Conservation (phyloP, 1,139 yeast species). For the Taphrina wiesneri region DNA sequence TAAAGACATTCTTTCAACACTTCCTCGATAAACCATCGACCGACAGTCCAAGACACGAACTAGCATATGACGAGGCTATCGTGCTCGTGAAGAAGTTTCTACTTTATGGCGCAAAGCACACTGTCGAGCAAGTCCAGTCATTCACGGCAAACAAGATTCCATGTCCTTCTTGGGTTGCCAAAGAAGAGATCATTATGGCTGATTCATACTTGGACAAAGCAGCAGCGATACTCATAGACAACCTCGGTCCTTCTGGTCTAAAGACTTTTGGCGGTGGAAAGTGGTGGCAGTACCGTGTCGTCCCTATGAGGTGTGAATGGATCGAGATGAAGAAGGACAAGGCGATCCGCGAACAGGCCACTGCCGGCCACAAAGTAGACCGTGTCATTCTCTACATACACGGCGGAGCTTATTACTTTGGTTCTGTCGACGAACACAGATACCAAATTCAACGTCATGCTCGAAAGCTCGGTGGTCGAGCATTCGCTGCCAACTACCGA, state of each 20-base stretch:
- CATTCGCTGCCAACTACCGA: constrained; percentile 39
- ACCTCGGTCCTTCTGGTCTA: constrained; percentile 21
- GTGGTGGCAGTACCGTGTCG: constrained; percentile 33
- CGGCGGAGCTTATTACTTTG: constrained; percentile 41
- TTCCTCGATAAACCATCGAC: constrained; percentile 21
- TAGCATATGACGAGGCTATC: constrained; percentile 29
- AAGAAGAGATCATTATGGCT: constrained; percentile 20
- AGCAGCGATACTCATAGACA: constrained; percentile 5
- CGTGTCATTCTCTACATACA: constrained; percentile 39
- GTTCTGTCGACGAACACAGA: constrained; percentile 39
- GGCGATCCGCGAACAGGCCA: neutral
- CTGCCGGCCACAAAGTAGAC: constrained; percentile 18
- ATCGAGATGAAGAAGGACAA: constrained; percentile 34
- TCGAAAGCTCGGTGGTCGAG: constrained; percentile 35
- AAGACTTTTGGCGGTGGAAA: constrained; percentile 26
- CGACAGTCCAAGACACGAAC: constrained; percentile 22
- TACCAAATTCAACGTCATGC: constrained; percentile 38
- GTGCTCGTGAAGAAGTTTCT: constrained; percentile 29
- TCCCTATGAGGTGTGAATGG: constrained; percentile 31
- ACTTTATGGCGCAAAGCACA: constrained; percentile 26
- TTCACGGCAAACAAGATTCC: constrained; percentile 33
- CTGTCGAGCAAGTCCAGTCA: constrained; percentile 32
- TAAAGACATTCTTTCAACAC: constrained; percentile 30
- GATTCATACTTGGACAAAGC: constrained; percentile 20
- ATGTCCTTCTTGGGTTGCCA: constrained; percentile 31